These are phyloP conservation scores for Suhomyces wounanorum DNA, from an alignment of 1,139 yeast species.

Conservation along the genomic window DNA sequence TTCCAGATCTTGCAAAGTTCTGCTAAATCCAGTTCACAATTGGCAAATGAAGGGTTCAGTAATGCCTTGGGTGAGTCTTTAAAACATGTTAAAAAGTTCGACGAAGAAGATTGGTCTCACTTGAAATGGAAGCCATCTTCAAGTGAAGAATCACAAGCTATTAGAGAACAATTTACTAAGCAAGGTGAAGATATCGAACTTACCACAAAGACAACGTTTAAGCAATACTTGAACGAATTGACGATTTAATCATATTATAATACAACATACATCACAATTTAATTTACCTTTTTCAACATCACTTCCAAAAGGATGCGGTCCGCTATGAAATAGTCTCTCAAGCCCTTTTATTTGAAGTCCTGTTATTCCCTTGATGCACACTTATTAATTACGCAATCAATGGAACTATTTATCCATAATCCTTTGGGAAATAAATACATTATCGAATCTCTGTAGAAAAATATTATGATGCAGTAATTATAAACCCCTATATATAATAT, in stretches of 20 bases:
- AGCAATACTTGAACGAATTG: slow-evolving; percentile 28
- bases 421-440: too few species aligned
- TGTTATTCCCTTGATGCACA: too few species aligned
- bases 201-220: slow-evolving; percentile 30
- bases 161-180: slow-evolving; percentile 29
- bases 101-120: slow-evolving; percentile 63
- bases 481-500: too few species aligned
- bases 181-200: slow-evolving; percentile 28
- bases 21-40: slow-evolving; percentile 53
- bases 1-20: slow-evolving; percentile 48
- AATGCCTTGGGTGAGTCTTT: slow-evolving; percentile 77
- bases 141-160: slow-evolving; percentile 34
- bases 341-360: too few species aligned
- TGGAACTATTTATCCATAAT: too few species aligned
- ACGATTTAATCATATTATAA: slow-evolving; percentile 8
- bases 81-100: slow-evolving; percentile 68
- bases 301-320: too few species aligned
- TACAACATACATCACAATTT: not conserved
- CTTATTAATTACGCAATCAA: too few species aligned
- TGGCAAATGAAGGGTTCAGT: slow-evolving; percentile 71
- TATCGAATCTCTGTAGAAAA: too few species aligned
- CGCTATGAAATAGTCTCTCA: too few species aligned
- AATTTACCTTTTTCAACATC: not conserved
- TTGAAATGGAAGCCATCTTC: slow-evolving; percentile 51
- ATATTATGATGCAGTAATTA: too few species aligned